These are phyloP conservation scores for Hyparrhenia diplandra DNA, from an alignment of 176 grass and related monocot species.

Conservation along the genomic window DNA sequence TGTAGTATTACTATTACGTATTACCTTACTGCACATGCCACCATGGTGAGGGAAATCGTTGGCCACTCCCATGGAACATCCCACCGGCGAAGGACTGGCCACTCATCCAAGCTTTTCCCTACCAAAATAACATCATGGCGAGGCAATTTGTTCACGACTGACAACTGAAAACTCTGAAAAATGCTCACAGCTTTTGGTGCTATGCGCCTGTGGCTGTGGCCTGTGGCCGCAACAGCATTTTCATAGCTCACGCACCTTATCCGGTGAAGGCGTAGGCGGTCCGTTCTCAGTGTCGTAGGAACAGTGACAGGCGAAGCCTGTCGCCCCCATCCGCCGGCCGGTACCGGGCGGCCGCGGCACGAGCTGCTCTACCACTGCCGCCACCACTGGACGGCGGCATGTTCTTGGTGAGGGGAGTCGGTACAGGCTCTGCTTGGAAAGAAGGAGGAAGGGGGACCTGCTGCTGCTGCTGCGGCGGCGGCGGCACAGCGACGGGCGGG, in stretches of 20 bases:
- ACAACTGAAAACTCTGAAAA: neutral
- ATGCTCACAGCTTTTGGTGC: neutral
- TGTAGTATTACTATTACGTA: no score
- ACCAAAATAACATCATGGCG: neutral
- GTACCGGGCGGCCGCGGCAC: neutral
- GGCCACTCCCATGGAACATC: conserved; percentile 93
- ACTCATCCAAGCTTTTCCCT: conserved; percentile 28
- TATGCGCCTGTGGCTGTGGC: no score
- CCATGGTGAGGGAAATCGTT: conserved; percentile 75
- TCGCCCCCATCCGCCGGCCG: neutral
- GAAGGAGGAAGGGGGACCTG: neutral
- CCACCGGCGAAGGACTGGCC: conserved; percentile 63
- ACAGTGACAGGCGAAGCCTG: conserved; percentile 27
- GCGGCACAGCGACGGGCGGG: neutral
- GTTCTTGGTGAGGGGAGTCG: neutral
- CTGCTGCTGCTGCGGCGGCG: neutral
- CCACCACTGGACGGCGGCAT: neutral
- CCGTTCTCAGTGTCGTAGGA: conserved; percentile 16
- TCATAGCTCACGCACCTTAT: conserved; percentile 27
- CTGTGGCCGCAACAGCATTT: neutral
- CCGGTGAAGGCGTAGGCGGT: conserved; percentile 4
- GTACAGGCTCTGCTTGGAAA: neutral
- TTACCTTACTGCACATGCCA: conserved; percentile 81
- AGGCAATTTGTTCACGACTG: neutral
- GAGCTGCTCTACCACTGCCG: neutral